Percentiles rank a stretch among this genome's conserved stretches.
These are phyloP conservation scores for Cadophora malorum DNA, from an alignment of 2,329 filamentous ascomycete genomes.

Conservation along the genomic window DNA sequence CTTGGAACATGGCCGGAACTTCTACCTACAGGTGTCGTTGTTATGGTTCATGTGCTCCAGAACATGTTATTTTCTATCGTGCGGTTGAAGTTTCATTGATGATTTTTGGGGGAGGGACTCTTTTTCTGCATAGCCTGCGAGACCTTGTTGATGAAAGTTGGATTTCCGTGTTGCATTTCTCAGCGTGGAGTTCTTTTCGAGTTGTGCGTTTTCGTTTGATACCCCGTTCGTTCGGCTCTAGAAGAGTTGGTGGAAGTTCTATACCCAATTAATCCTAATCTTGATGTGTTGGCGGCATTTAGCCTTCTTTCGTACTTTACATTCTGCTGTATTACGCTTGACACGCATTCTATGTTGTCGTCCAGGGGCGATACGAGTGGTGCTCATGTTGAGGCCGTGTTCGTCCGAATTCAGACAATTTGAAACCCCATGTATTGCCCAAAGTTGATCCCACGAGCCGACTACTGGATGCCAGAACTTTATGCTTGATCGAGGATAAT, in stretches of 20 bases:
- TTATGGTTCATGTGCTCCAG: constrained; percentile 72
- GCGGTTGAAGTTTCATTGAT: constrained; percentile 60
- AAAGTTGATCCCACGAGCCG: not conserved
- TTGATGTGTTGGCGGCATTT: not conserved
- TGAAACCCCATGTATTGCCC: not conserved
- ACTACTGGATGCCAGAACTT: not conserved
- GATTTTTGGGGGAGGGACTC: not conserved
- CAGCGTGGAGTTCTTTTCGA: constrained; percentile 16
- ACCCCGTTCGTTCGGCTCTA: constrained; percentile 16
- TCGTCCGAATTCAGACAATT: not conserved
- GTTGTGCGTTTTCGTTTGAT: constrained; percentile 9
- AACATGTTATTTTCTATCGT: constrained; percentile 77
- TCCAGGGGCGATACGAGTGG: too few relatives aligned
- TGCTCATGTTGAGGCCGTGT: not conserved
- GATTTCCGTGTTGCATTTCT: constrained; percentile 19
- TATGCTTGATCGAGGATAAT: not conserved
- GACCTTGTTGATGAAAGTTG: not conserved
- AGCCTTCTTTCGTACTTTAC: not conserved
- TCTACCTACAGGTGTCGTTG: constrained; percentile 68
- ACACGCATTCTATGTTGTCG: too few relatives aligned
- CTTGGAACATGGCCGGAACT: constrained; percentile 71
- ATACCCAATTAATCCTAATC: constrained; percentile 16
- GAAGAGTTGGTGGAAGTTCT: not conserved
- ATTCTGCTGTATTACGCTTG: not conserved
- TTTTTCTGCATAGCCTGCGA: constrained; percentile 18